Evolutionary conservation across 2,329 filamentous ascomycete species (phyloP), one percentile per base, ranked within the genome.

Genomic region (Emydomyces testavorans): DNA sequence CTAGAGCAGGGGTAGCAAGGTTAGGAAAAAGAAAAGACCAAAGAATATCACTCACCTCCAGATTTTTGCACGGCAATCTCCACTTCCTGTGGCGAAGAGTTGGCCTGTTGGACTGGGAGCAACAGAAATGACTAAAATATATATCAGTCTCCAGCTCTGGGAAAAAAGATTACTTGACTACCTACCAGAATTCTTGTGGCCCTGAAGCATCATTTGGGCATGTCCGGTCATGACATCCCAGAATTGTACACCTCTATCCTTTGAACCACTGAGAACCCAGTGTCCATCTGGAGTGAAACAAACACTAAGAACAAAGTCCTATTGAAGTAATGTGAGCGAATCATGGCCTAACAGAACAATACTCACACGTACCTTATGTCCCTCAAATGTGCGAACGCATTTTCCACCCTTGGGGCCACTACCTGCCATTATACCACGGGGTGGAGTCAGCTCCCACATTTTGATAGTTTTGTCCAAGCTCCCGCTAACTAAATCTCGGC

Each of bases 381-480:
- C 92, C 62, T 96, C 92, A 60, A 96, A 98, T 1, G 90, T 96
- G 71, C 89, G 87, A 59, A 95, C 82, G 64, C 92, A 96, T 65
- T 94, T 87, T 58, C 92, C 90, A 29, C 84, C 83, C 72, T 92
- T 93, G 6, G 82, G 76, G 26, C 76, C 79, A 37, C 78, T 75
- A 61, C 77, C 79, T 39, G 79, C 75, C 50, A 80, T 76, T 58
- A 81, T 77, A 56, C 75, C 74, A 57, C 84, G 78, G 37, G 82
- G 78, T 18, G 83, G 78, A 48, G 78, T 82, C 43, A 98, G 76
- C 71, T 95, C 89, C 89, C 92, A 98, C 83, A 96, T 94, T 74
- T 95, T 94, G 74, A 96, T 96, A 0, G 90, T 96, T 75, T 94
- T 94, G 65, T 98, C 92, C 57, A 96, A 72, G 75, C 85, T 93